phyloP scores from a whole-genome alignment of 768 basidiomycete species.

The Naganishia kalamii region DNA sequence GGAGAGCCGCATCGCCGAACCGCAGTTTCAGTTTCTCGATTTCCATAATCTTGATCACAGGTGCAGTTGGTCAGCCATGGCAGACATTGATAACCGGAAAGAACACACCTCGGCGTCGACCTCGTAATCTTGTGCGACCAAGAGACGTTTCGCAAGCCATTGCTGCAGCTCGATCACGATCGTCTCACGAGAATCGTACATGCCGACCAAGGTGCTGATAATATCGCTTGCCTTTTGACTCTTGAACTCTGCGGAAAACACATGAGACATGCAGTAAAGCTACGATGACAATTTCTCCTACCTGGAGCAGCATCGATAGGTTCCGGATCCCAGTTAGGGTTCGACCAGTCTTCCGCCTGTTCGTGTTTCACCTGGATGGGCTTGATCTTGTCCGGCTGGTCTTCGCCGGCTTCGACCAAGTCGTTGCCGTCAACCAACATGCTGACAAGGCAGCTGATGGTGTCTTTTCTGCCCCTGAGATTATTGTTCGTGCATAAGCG shows the following conservation, averaged over 20 bases:
- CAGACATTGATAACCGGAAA: too few species aligned
- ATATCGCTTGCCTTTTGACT: conserved; percentile 87
- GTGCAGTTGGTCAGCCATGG: too few species aligned
- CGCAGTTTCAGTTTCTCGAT: conserved; percentile 91
- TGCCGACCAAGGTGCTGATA: conserved; percentile 91
- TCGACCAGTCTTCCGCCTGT: conserved; percentile 70
- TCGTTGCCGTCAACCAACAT: conserved; percentile 82
- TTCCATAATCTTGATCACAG: conserved; percentile 73
- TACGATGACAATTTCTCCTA: conserved; percentile 42
- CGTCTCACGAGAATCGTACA: conserved; percentile 93
- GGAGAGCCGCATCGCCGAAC: conserved; percentile 85
- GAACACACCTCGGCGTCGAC: conserved; percentile 60
- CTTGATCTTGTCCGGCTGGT: conserved; percentile 33
- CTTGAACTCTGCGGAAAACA: conserved; percentile 65
- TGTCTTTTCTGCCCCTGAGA: conserved; percentile 56
- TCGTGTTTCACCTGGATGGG: conserved; percentile 65
- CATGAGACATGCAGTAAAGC: neutral
- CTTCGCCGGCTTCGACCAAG: conserved; percentile 74
- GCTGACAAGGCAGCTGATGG: conserved; percentile 86
- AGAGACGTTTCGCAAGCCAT: conserved; percentile 74
- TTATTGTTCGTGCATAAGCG: neutral
- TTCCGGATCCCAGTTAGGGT: conserved; percentile 92
- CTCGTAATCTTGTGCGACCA: conserved; percentile 72
- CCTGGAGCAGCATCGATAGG: conserved; percentile 94
- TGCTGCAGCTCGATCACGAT: conserved; percentile 94